These are phyloP conservation scores for Suillus decipiens DNA, from an alignment of 768 basidiomycete species.

Conservation along the genomic window DNA sequence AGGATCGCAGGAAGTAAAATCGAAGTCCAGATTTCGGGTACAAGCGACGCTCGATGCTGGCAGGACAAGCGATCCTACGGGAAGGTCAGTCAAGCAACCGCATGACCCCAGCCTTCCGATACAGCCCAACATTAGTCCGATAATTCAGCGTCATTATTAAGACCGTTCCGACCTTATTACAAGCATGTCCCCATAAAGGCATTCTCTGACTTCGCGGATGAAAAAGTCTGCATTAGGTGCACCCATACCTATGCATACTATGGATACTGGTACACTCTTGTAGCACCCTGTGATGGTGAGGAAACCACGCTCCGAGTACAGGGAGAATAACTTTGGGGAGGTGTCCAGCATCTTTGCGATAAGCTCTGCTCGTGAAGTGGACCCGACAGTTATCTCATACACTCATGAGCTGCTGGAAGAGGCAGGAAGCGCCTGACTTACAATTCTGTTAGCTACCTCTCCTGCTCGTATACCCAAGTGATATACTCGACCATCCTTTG, in stretches of 20 bases:
- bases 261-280: conserved; percentile 61
- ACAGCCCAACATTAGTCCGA: conserved; percentile 2
- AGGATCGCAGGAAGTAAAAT: conserved; percentile 53
- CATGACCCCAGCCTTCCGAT: conserved; percentile 74
- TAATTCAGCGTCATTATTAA: conserved; percentile 4
- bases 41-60: conserved; percentile 70
- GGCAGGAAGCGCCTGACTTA: conserved; percentile 33
- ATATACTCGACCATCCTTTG: conserved; percentile 72
- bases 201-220: conserved; percentile 77
- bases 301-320: conserved; percentile 76
- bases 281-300: conserved; percentile 70
- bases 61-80: conserved; percentile 76
- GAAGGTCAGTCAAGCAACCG: conserved; percentile 65
- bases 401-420: conserved; percentile 4
- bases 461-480: conserved; percentile 75
- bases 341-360: conserved; percentile 65
- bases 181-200: conserved; percentile 61
- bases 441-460: conserved; percentile 81
- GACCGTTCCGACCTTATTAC: conserved; percentile 43
- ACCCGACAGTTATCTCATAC: conserved; percentile 70
- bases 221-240: conserved; percentile 84
- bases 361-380: conserved; percentile 61
- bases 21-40: conserved; percentile 74
- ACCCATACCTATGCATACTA: conserved; percentile 86
- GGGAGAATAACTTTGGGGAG: conserved; percentile 57